Conservation (phyloP, 495 filamentous ascomycete genomes). For the Aspergillus funiculosus region DNA sequence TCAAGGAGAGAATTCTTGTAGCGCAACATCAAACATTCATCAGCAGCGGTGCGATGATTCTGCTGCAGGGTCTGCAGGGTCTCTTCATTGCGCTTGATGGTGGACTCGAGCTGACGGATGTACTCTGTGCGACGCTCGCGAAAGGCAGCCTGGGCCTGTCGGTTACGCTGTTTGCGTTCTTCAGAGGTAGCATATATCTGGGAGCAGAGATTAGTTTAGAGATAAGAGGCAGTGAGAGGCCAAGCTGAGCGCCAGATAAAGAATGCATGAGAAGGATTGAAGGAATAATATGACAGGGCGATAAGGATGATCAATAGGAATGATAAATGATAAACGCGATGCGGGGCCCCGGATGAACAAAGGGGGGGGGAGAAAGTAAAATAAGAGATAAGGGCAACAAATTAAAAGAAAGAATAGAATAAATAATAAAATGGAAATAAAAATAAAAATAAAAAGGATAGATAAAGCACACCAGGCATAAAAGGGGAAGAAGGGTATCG, state of each 20-base stretch:
- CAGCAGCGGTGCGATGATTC: conserved; percentile 88
- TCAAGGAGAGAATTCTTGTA: conserved; percentile 98
- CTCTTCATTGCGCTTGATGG: conserved; percentile 96
- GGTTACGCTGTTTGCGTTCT: conserved; percentile 94
- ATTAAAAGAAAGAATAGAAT: conserved; percentile 19
- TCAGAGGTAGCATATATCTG: conserved; percentile 98
- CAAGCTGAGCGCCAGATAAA: too few species aligned
- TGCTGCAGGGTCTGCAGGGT: conserved; percentile 85
- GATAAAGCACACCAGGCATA: conserved; percentile 9
- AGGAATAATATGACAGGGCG: conserved; percentile 13
- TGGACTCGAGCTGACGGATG: conserved; percentile 97
- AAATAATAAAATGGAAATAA: conserved; percentile 13
- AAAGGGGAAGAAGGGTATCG: conserved; percentile 11
- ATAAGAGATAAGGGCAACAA: conserved; percentile 12
- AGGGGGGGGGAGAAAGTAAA: conserved; percentile 4
- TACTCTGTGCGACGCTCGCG: conserved; percentile 96
- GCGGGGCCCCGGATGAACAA: conserved; percentile 26
- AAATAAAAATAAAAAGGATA: conserved; percentile 12
- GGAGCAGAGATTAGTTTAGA: conserved; percentile 16
- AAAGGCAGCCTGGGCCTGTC: conserved; percentile 96
- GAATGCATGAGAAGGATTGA: too few species aligned
- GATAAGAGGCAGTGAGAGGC: conserved; percentile 27
- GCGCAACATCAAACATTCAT: conserved; percentile 95
- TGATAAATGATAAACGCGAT: conserved; percentile 24
- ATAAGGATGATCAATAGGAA: conserved; percentile 20